phyloP scores from a whole-genome alignment of 805 yeast genomes.

The Ogataea ramenticola region DNA sequence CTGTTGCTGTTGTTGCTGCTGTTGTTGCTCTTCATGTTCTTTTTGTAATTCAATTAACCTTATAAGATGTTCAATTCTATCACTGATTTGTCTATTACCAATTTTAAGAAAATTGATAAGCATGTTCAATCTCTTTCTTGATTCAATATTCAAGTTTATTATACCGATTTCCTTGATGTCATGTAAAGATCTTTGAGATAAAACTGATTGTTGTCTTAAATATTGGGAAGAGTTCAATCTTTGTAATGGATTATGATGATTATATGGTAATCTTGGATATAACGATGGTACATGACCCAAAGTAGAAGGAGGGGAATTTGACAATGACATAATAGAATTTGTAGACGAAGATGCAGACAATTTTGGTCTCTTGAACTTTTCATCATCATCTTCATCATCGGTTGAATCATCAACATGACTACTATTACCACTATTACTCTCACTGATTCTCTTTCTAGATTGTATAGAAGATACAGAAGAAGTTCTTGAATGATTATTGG shows the following conservation, averaged over 20 bases:
- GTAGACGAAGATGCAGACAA: slow-evolving; percentile 8
- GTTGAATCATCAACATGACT: not conserved
- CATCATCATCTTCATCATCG: not conserved
- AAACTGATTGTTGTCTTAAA: slow-evolving; percentile 21
- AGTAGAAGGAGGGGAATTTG: not conserved
- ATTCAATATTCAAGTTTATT: slow-evolving; percentile 43
- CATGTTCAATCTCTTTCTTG: slow-evolving; percentile 68
- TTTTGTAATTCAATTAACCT: slow-evolving; percentile 20
- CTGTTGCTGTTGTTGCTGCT: not conserved
- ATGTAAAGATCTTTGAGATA: slow-evolving; percentile 23
- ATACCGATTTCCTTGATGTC: slow-evolving; percentile 28
- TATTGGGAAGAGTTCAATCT: not conserved
- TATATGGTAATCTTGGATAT: not conserved
- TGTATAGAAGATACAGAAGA: not conserved
- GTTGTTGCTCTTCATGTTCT: slow-evolving; percentile 1
- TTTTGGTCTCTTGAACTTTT: slow-evolving; percentile 12
- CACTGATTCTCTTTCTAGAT: not conserved
- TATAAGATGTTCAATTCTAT: slow-evolving; percentile 51
- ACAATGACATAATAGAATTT: not conserved
- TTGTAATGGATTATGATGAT: not conserved
- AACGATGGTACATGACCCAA: not conserved
- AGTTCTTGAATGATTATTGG: not conserved
- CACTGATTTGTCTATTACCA: slow-evolving; percentile 71
- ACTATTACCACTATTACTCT: not conserved
- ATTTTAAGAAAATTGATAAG: slow-evolving; percentile 72